Evolutionary conservation across 768 basidiomycete species (phyloP).

Genomic region (Steccherinum ochraceum): DNA sequence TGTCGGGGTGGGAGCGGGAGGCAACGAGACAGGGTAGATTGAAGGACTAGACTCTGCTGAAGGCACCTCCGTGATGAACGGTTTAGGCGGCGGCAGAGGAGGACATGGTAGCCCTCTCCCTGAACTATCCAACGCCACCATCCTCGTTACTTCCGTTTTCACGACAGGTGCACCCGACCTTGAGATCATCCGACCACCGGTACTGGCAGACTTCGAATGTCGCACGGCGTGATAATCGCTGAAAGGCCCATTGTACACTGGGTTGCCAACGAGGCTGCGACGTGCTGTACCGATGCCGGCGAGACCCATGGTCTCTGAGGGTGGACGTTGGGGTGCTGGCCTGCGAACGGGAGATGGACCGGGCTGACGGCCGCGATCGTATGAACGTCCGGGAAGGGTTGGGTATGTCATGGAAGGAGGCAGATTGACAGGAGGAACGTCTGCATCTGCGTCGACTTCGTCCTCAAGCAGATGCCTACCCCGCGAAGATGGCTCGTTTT

Average conservation of each 20-base stretch:
- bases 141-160: slow-evolving; percentile 19
- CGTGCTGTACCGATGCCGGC: slow-evolving; percentile 10
- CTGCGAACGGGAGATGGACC: neutral
- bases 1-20: neutral
- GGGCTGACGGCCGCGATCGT: neutral
- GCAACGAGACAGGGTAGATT: slow-evolving; percentile 16
- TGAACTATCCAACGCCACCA: too few relatives aligned
- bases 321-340: neutral
- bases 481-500: too few relatives aligned
- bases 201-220: neutral
- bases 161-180: too few relatives aligned
- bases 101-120: too few relatives aligned
- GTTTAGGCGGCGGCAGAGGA: slow-evolving; percentile 1
- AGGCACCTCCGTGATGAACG: neutral
- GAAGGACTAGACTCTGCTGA: slow-evolving; percentile 15
- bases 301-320: neutral
- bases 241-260: slow-evolving; percentile 12
- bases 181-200: too few relatives aligned
- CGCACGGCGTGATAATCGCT: slow-evolving; percentile 9
- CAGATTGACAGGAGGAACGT: neutral
- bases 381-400: neutral
- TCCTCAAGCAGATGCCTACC: slow-evolving; percentile 1
- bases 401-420: neutral
- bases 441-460: neutral
- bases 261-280: neutral